Base-by-base conservation (phyloP, 2,329 filamentous ascomycete species). In the Fusarium udum region DNA sequence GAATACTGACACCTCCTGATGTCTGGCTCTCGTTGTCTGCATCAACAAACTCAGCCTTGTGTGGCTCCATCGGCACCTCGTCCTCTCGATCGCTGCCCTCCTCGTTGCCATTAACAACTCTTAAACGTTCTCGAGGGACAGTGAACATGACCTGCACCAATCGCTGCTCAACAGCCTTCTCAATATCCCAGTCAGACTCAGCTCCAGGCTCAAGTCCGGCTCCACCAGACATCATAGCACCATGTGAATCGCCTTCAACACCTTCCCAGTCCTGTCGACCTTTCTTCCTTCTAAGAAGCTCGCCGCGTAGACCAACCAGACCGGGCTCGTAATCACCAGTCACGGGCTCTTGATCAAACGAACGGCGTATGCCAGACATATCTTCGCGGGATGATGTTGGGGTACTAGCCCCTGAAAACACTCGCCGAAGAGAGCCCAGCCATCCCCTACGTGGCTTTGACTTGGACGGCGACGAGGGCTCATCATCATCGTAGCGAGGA, bases 111-210 rank as follows among this genome's bases (percentile, higher is more conserved):
- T 98, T 98, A 26, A 98, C 95, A n/a, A 98, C 95, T 32, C 95
- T 86, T 71, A 98, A 83, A 75, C 91, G 90, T 81, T 95, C 92
- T 80, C 92, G 94, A 6, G 96, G 95, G 68, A 98, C 94, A 1
- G 95, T 98, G 82, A 97, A 98, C 89, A 97, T 96, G 78, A 94
- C 89, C 81, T 95, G 93, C 69, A 95, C 92, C 14, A 93, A 85
- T 28, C 92, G 84, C 66, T 88, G 88, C 82, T 94, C 91, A 4
- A 92, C 89, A 6, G 92, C 92, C 62, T 88, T 86, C 80, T 95
- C 93, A 43, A 95, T 89, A 75, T 95, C 93, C 92, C 92, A 93
- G 61, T 94, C 92, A 80, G 90, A 91, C 62, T 92, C 90, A 37
- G 78, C 36, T 76, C 75, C 52, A 82, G 80, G 71, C 80, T 82